Conservation (phyloP, 108 stramenopile genomes). For the Skeletonema tropicum region DNA sequence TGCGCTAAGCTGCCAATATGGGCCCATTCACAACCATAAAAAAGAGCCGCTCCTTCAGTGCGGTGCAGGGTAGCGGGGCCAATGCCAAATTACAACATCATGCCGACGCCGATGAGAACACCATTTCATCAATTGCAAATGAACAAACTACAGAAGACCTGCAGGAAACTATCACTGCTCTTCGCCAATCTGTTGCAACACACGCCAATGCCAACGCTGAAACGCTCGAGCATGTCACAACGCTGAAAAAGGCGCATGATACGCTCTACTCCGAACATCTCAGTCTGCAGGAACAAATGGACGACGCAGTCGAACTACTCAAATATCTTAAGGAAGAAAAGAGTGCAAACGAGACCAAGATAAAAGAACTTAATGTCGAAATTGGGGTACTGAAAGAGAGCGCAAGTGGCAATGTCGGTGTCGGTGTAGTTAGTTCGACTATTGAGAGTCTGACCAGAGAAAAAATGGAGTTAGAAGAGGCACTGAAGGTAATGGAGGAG, state of each 20-base stretch:
- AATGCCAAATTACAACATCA: background rate
- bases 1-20: background rate
- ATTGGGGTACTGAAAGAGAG: conserved; percentile 9
- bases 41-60: conserved; percentile 2
- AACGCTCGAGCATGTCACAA: conserved; percentile 21
- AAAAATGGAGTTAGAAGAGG: conserved; percentile 28
- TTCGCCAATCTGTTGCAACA: conserved; percentile 24
- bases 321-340: conserved; percentile 50
- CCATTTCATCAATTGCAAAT: background rate
- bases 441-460: conserved; percentile 36
- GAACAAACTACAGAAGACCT: conserved; percentile 29
- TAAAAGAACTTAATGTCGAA: conserved; percentile 12
- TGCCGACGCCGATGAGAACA: background rate
- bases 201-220: conserved; percentile 43
- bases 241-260: conserved; percentile 38
- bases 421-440: conserved; percentile 24
- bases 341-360: conserved; percentile 13
- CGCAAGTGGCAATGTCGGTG: conserved; percentile 10
- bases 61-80: background rate
- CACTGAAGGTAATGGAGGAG: conserved; percentile 3
- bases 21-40: background rate
- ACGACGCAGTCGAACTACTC: conserved; percentile 45
- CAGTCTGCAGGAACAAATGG: conserved; percentile 41
- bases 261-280: conserved; percentile 23
- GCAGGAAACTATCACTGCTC: conserved; percentile 27